Conservation (phyloP, 176 grass and related monocot genomes). For the Melocanna baccifera region DNA sequence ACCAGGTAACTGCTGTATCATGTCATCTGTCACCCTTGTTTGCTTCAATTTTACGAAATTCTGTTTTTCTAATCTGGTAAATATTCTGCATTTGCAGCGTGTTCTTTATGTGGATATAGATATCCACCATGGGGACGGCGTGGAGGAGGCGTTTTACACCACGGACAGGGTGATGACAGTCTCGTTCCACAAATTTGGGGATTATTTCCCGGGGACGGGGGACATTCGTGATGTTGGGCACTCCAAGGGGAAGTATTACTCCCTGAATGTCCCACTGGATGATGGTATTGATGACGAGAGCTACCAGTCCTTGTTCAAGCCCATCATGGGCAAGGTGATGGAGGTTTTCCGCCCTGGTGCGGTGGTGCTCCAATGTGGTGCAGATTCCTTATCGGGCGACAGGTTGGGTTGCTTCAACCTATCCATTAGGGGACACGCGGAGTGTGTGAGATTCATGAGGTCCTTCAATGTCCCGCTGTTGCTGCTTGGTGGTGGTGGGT, state of each 20-base stretch:
- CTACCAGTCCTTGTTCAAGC: slow-evolving; percentile 93
- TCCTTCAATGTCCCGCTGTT: slow-evolving; percentile 89
- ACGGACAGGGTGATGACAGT: slow-evolving; percentile 90
- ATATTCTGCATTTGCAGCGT: slow-evolving; percentile 41
- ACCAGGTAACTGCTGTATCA: slow-evolving; percentile 39
- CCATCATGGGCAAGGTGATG: slow-evolving; percentile 87
- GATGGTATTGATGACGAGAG: slow-evolving; percentile 94
- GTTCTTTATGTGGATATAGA: slow-evolving; percentile 95
- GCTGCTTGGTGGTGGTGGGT: slow-evolving; percentile 83
- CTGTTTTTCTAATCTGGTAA: neutral
- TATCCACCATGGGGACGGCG: slow-evolving; percentile 94
- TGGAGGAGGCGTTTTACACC: slow-evolving; percentile 95
- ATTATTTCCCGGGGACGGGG: slow-evolving; percentile 92
- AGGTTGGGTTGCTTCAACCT: slow-evolving; percentile 91
- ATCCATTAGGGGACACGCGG: slow-evolving; percentile 80
- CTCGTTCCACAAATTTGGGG: slow-evolving; percentile 95
- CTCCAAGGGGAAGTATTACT: slow-evolving; percentile 76
- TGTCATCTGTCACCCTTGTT: neutral
- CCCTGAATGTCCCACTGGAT: slow-evolving; percentile 80
- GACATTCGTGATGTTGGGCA: slow-evolving; percentile 65
- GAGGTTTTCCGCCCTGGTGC: slow-evolving; percentile 82
- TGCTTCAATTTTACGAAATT: neutral
- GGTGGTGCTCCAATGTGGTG: slow-evolving; percentile 87
- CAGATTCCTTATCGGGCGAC: slow-evolving; percentile 88
- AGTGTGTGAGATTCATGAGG: slow-evolving; percentile 93